A percentile compares a stretch with the other conserved stretches of the same genome.
phyloP scores from a whole-genome alignment of 2,329 filamentous ascomycete species.

The Bipolaris sorokiniana region DNA sequence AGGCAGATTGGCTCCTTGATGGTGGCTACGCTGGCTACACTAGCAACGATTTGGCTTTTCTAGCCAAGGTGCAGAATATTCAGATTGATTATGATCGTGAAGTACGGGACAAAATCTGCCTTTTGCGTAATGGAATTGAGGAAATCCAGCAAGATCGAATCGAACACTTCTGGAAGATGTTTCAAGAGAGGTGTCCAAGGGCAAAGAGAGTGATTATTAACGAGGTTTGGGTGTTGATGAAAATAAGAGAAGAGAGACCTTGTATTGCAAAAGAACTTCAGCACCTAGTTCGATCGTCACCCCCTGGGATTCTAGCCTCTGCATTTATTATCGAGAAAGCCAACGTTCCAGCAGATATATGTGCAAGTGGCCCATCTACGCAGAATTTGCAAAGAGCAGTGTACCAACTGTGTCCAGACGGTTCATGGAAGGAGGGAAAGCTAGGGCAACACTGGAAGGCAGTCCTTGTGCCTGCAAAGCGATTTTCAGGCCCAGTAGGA shows the following conservation, averaged over 20 bases:
- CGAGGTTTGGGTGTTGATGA: background rate
- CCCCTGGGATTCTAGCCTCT: background rate
- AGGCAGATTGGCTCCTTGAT: slow-evolving; percentile 13
- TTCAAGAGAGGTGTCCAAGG: background rate
- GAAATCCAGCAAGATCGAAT: background rate
- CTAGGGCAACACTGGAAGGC: background rate
- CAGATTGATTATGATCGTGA: slow-evolving; percentile 14
- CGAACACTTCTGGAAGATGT: background rate
- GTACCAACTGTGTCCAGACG: background rate
- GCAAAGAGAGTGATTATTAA: background rate
- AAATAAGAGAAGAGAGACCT: background rate
- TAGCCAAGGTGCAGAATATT: slow-evolving; percentile 21
- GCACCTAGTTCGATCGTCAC: background rate
- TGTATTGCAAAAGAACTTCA: background rate
- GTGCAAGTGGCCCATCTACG: background rate
- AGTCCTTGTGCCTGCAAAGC: background rate
- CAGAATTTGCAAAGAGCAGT: background rate
- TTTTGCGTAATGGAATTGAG: too few species aligned
- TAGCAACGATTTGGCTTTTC: slow-evolving; percentile 16
- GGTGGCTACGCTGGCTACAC: slow-evolving; percentile 20
- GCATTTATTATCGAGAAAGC: background rate
- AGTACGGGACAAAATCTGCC: background rate
- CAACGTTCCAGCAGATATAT: background rate
- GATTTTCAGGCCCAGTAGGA: background rate
- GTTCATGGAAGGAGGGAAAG: background rate